phyloP scores from a whole-genome alignment of 371 early-diverging fungal species.

The Mortierella sp. region DNA sequence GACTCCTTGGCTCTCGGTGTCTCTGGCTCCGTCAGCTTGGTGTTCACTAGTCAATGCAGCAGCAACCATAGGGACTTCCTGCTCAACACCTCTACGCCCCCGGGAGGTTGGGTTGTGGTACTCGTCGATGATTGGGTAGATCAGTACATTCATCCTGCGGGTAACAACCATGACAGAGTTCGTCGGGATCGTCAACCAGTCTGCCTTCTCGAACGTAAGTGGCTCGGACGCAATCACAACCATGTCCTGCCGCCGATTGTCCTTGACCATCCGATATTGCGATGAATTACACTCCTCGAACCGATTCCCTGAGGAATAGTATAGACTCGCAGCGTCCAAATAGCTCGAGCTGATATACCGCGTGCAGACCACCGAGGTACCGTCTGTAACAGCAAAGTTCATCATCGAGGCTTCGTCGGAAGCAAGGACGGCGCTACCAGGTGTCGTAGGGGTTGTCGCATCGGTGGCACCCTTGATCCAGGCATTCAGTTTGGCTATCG shows the following conservation, averaged over 20 bases:
- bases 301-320: slow-evolving; percentile 82
- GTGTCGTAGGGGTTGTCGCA: slow-evolving; percentile 2
- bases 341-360: slow-evolving; percentile 81
- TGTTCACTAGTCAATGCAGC: slow-evolving; percentile 13
- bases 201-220: slow-evolving; percentile 85
- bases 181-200: slow-evolving; percentile 87
- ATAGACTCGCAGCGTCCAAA: slow-evolving; percentile 83
- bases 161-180: slow-evolving; percentile 85
- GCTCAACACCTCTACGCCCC: background rate
- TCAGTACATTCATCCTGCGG: slow-evolving; percentile 79
- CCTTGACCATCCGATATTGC: slow-evolving; percentile 84
- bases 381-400: slow-evolving; percentile 93
- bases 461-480: slow-evolving; percentile 78
- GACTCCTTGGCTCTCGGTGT: slow-evolving; percentile 12
- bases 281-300: slow-evolving; percentile 75
- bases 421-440: background rate
- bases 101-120: slow-evolving; percentile 61
- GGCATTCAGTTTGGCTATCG: slow-evolving; percentile 77
- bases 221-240: slow-evolving; percentile 90
- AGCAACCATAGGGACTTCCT: background rate
- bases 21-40: slow-evolving; percentile 16
- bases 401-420: slow-evolving; percentile 71
- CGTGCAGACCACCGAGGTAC: slow-evolving; percentile 82
- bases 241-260: slow-evolving; percentile 86
- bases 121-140: slow-evolving; percentile 83